phyloP scores from a whole-genome alignment of 495 filamentous ascomycete genomes.

The Chaetomium cochliodes region DNA sequence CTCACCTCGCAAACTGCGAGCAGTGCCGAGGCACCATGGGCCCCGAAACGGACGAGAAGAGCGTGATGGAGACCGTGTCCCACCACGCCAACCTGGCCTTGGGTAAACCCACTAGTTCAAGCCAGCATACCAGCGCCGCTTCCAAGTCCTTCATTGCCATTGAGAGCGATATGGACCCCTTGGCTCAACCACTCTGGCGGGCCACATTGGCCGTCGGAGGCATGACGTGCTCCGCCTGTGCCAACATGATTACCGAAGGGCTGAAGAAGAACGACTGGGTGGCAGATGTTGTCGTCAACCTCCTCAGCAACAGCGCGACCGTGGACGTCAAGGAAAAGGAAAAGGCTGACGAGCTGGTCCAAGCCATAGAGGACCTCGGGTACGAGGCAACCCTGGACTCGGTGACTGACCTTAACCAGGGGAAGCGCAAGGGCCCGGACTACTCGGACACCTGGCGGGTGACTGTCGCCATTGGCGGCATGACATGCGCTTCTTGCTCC shows the following conservation, averaged over 20 bases:
- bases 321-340: slow-evolving; percentile 59
- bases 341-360: slow-evolving; percentile 55
- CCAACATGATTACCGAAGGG: slow-evolving; percentile 62
- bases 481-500: slow-evolving; percentile 80
- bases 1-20: slow-evolving; percentile 37
- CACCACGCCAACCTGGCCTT: slow-evolving; percentile 3
- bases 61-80: slow-evolving; percentile 15
- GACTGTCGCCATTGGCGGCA: slow-evolving; percentile 71
- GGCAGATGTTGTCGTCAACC: slow-evolving; percentile 60
- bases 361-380: slow-evolving; percentile 76
- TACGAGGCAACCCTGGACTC: slow-evolving; percentile 68
- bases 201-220: slow-evolving; percentile 71
- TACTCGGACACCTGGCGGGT: slow-evolving; percentile 48
- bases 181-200: slow-evolving; percentile 38
- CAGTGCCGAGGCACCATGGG: slow-evolving; percentile 30
- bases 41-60: slow-evolving; percentile 19
- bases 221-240: slow-evolving; percentile 83
- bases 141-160: slow-evolving; percentile 30
- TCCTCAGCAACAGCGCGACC: slow-evolving; percentile 69
- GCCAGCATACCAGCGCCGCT: background rate
- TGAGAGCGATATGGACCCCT: slow-evolving; percentile 24
- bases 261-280: slow-evolving; percentile 65
- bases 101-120: slow-evolving; percentile 1
- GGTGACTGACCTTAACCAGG: slow-evolving; percentile 37
- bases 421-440: slow-evolving; percentile 30